Evolutionary conservation across 2,329 filamentous ascomycete genomes (phyloP).

Genomic region (Microsporum canis): DNA sequence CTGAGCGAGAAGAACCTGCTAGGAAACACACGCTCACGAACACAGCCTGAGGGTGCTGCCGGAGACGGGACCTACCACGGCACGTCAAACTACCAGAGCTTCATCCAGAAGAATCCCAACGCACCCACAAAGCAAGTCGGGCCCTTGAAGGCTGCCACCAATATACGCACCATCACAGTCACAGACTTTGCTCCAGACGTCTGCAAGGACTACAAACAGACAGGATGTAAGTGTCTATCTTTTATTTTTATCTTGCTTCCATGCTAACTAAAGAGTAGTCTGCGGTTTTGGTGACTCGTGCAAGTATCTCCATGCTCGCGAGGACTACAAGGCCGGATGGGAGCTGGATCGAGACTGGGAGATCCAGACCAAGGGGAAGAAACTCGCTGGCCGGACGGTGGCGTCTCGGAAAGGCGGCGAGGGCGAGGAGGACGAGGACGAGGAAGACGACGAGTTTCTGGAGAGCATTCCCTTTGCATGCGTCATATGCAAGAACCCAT

Average conservation of each 20-base stretch:
- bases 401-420: constrained; percentile 36
- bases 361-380: constrained; percentile 51
- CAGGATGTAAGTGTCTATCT: constrained; percentile 34
- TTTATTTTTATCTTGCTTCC: background rate
- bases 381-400: constrained; percentile 37
- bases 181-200: constrained; percentile 88
- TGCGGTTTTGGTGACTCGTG: constrained; percentile 67
- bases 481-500: constrained; percentile 69
- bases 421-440: constrained; percentile 37
- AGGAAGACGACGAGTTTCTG: constrained; percentile 58
- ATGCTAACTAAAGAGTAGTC: constrained; percentile 21
- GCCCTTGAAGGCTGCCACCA: constrained; percentile 73
- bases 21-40: constrained; percentile 21
- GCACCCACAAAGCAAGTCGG: constrained; percentile 60
- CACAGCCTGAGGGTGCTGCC: constrained; percentile 13
- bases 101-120: constrained; percentile 72
- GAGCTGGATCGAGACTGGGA: constrained; percentile 94
- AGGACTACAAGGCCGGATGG: constrained; percentile 77
- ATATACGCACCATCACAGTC: constrained; percentile 79
- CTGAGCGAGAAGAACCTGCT: constrained; percentile 39
- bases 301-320: constrained; percentile 54
- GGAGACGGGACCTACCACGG: constrained; percentile 66
- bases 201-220: constrained; percentile 89
- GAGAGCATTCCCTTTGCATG: constrained; percentile 84
- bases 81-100: constrained; percentile 57